Conservation (phyloP, 345 rosid genomes). For the Limnanthes douglasii region DNA sequence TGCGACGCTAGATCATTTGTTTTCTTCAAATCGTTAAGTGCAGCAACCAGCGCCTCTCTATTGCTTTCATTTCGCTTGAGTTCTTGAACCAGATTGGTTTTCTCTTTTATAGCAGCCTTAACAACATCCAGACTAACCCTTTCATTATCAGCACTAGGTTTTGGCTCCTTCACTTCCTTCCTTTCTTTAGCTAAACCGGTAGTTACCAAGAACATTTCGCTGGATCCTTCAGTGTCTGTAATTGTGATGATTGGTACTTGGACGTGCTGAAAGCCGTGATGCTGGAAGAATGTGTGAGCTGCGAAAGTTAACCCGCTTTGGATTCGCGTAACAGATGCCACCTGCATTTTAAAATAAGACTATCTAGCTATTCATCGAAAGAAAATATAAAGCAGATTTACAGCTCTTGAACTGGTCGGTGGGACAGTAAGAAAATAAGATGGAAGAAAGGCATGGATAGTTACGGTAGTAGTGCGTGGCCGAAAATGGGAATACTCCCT, state of each 20-base stretch:
- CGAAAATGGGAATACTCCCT: conserved; percentile 68
- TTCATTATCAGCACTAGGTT: conserved; percentile 11
- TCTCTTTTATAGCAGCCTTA: conserved; percentile 55
- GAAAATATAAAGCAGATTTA: neutral
- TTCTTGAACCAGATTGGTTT: conserved; percentile 40
- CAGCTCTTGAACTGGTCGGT: neutral
- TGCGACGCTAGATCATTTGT: conserved; percentile 52
- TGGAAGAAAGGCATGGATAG: neutral
- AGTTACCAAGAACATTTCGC: conserved; percentile 48
- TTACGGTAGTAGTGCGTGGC: conserved; percentile 77
- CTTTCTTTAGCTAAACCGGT: conserved; percentile 25
- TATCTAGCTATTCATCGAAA: conserved; percentile 1
- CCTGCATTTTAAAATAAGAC: conserved; percentile 22
- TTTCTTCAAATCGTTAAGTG: conserved; percentile 51
- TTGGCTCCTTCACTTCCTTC: conserved; percentile 11
- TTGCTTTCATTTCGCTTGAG: conserved; percentile 81
- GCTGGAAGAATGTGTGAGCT: conserved; percentile 55
- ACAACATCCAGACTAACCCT: conserved; percentile 31
- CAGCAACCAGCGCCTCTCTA: conserved; percentile 53
- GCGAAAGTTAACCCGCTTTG: conserved; percentile 52
- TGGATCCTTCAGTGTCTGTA: conserved; percentile 41
- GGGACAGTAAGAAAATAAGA: neutral
- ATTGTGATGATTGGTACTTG: conserved; percentile 72
- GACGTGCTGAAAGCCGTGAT: conserved; percentile 49
- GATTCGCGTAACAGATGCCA: conserved; percentile 60